Percentiles rank a stretch among this genome's conserved stretches.
These are phyloP conservation scores for Crithidia acanthocephali DNA, from an alignment of 208 protist genomes.

Conservation along the genomic window DNA sequence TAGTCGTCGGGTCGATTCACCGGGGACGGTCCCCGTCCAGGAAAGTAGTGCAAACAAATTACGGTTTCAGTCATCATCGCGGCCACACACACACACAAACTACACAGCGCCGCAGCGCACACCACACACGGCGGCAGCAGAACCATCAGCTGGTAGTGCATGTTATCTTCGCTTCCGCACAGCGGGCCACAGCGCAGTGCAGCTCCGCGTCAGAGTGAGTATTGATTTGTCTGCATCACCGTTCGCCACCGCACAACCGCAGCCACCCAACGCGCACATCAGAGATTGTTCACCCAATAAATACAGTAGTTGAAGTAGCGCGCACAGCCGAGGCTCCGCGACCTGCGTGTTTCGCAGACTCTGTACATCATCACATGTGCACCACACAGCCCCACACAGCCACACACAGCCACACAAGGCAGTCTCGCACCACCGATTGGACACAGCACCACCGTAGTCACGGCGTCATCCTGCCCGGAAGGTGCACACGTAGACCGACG, in stretches of 20 bases:
- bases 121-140: not conserved
- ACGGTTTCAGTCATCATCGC: not conserved
- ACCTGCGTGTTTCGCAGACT: slow-evolving; percentile 28
- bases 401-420: slow-evolving; percentile 7
- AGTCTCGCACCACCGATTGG: slow-evolving; percentile 22
- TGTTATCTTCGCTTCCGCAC: slow-evolving; percentile 60
- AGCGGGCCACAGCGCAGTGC: slow-evolving; percentile 28
- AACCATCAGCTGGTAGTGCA: slow-evolving; percentile 59
- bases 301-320: slow-evolving; percentile 29
- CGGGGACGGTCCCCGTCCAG: too few species aligned
- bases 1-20: too few species aligned
- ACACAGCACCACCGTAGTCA: slow-evolving; percentile 17
- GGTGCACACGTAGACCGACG: not conserved
- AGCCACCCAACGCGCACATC: slow-evolving; percentile 16
- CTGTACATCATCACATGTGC: slow-evolving; percentile 38
- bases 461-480: slow-evolving; percentile 15
- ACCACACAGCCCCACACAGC: too few species aligned
- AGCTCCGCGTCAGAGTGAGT: slow-evolving; percentile 46
- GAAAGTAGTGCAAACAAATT: too few species aligned
- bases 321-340: slow-evolving; percentile 24
- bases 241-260: not conserved
- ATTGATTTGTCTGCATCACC: slow-evolving; percentile 58
- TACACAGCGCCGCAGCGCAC: not conserved
- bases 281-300: slow-evolving; percentile 47
- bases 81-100: not conserved